These are phyloP conservation scores for Fusarium nygamai DNA, from an alignment of 2,329 filamentous ascomycete species.

Conservation along the genomic window DNA sequence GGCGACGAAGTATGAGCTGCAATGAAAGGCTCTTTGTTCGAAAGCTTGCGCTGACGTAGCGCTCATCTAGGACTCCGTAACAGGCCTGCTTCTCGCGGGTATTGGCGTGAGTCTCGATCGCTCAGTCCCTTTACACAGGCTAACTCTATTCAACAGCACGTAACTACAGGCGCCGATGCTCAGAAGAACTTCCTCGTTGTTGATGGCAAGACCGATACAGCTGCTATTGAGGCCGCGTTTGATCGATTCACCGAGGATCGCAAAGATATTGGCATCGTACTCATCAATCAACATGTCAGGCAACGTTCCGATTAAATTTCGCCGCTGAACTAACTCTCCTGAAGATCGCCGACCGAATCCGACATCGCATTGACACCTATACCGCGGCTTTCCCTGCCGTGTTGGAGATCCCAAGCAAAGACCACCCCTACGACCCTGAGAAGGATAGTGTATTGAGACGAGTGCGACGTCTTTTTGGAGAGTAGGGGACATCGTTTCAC, in stretches of 20 bases:
- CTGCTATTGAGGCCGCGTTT: conserved; percentile 89
- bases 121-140: neutral
- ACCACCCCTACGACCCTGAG: conserved; percentile 98
- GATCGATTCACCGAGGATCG: conserved; percentile 86
- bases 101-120: conserved; percentile 75
- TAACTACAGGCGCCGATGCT: conserved; percentile 85
- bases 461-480: conserved; percentile 74
- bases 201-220: conserved; percentile 89
- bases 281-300: conserved; percentile 97
- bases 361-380: conserved; percentile 88
- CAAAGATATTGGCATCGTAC: conserved; percentile 95
- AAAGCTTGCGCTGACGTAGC: conserved; percentile 41
- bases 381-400: conserved; percentile 95
- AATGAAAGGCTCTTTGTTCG: neutral
- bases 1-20: conserved; percentile 81
- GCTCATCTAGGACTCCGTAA: conserved; percentile 83
- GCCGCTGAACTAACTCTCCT: conserved; percentile 29
- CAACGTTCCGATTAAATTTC: neutral
- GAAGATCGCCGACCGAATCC: conserved; percentile 93
- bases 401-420: conserved; percentile 97
- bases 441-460: conserved; percentile 97
- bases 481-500: conserved; percentile 58
- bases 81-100: conserved; percentile 91
- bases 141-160: conserved; percentile 69
- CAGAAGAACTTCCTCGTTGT: conserved; percentile 99